Percentiles rank a stretch among this genome's conserved stretches.
These are phyloP conservation scores for Mortierella hygrophila DNA, from an alignment of 192 early-diverging fungal genomes.

Conservation along the genomic window DNA sequence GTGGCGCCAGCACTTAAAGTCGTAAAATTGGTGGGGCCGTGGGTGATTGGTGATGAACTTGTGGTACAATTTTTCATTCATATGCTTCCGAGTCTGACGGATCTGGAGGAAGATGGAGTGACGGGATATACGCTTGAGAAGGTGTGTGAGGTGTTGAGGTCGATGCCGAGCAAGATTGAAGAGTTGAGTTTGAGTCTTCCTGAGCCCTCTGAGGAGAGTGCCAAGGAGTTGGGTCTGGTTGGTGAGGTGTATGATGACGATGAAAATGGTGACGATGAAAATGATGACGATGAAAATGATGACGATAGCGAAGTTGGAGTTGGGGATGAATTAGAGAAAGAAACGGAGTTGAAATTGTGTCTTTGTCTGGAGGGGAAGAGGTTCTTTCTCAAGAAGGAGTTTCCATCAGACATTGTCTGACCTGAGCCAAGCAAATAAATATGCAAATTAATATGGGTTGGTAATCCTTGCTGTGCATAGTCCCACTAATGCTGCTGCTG, in stretches of 20 bases:
- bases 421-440: no score
- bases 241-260: neutral
- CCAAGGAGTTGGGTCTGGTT: neutral
- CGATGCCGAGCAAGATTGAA: neutral
- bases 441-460: no score
- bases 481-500: no score
- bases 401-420: neutral
- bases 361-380: neutral
- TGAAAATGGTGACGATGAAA: neutral
- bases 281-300: neutral
- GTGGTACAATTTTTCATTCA: neutral
- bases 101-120: neutral
- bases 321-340: neutral
- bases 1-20: neutral
- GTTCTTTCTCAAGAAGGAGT: neutral
- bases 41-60: neutral
- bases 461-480: no score
- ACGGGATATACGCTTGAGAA: neutral
- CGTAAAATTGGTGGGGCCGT: neutral
- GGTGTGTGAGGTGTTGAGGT: neutral
- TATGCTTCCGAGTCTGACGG: neutral
- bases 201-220: neutral
- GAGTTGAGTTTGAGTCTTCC: neutral
- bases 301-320: neutral
- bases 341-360: neutral